Evolutionary conservation across 768 basidiomycete genomes (phyloP), one percentile per base, ranked within the genome.

Genomic region (Naematelia encephala): DNA sequence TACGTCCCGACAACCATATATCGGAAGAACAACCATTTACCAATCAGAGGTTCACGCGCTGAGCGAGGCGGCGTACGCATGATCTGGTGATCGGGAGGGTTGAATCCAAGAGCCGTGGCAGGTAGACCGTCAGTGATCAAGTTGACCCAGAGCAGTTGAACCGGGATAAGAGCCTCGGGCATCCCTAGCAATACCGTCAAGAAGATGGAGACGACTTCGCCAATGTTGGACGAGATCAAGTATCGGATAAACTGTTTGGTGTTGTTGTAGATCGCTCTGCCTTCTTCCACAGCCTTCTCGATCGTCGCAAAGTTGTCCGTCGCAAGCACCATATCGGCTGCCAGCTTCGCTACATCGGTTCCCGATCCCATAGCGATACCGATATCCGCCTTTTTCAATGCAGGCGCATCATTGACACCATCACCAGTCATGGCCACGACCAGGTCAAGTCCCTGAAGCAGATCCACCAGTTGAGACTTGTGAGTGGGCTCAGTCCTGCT

Each of bases 231-330:
- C 27, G 92, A 96, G 79, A 77, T 98, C 73, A 99, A 87, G 80
- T 98, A 99, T 70, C 94, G 88, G 78, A 99, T 97, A 79, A 99
- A 99, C 76, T 98, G 94, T 80, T 99, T 99, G 46, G 93, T 98
- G 80, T 99, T 99, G 80, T 97, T 97, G 79, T 97, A 98, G 72
- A 98, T 99, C 58, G 94, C 82, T 78, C 94, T 82, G 68, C 94
- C 94, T 80, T 99, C 94, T 78, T 98, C 94, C 46, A 99, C 92
- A 5, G 94, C 94, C 67, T 86, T 82, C 77, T 96, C 93, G 78
- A 99, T 97, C 5, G 92, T 93, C 11, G 91, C 87, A 78, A 99
- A 99, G 81, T 98, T 98, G 49, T 92, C 92, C 77, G 68, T 78
- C 22, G 76, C 76, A 2, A 78, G 59, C 1, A 99, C 92, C 91